These are phyloP conservation scores for Carpinus fangiana DNA, from an alignment of 306 rosid genomes.

Conservation along the genomic window DNA sequence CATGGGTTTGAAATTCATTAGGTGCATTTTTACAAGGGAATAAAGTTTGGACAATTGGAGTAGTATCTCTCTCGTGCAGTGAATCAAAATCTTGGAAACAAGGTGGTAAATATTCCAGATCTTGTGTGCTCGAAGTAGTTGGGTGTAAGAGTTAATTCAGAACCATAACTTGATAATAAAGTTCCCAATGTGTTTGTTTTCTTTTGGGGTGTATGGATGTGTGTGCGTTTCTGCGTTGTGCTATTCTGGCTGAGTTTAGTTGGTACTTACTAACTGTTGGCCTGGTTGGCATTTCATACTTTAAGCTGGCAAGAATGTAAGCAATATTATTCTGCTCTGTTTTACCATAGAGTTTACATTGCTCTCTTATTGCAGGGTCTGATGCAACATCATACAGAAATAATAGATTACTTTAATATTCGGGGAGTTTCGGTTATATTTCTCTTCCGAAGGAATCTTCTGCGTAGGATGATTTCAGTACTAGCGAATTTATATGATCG, in stretches of 20 bases:
- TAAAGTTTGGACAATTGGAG: neutral
- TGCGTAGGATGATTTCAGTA: constrained; percentile 90
- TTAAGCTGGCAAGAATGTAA: neutral
- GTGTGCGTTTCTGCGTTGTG: neutral
- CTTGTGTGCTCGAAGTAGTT: neutral
- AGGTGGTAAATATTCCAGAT: neutral
- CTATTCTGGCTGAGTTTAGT: neutral
- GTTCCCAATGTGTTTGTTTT: neutral
- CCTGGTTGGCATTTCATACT: neutral
- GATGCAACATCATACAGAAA: constrained; percentile 80
- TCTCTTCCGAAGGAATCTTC: constrained; percentile 92
- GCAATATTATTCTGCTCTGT: constrained; percentile 16
- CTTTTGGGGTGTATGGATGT: neutral
- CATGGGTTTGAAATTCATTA: neutral
- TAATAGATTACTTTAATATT: constrained; percentile 69
- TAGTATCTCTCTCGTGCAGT: neutral
- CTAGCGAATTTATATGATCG: constrained; percentile 83
- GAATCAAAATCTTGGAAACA: neutral
- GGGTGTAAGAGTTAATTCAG: neutral
- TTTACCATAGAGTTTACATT: constrained; percentile 4
- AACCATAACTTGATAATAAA: neutral
- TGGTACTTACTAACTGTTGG: neutral
- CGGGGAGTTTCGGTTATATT: constrained; percentile 82
- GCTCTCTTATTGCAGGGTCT: constrained; percentile 63
- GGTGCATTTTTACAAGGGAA: neutral